phyloP scores from a whole-genome alignment of 2,329 filamentous ascomycete species.

The Neonectria ditissima region DNA sequence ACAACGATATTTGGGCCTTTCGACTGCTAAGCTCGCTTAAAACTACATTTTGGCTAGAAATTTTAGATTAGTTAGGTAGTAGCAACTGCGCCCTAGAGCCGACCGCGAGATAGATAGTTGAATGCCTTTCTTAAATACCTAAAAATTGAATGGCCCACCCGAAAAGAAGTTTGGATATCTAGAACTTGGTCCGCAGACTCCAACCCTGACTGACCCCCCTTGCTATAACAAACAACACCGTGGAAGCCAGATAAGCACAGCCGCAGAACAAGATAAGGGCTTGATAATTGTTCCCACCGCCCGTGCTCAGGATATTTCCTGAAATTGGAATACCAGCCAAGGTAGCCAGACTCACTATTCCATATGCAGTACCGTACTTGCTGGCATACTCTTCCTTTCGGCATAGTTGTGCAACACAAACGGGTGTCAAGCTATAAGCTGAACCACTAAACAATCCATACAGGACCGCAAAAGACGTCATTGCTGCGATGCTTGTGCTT shows the following conservation, averaged over 20 bases:
- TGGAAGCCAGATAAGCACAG: slow-evolving; percentile 22
- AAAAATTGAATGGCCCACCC: no score
- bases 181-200: slow-evolving; percentile 2
- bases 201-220: slow-evolving; percentile 21
- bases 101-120: no score
- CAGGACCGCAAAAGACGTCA: slow-evolving; percentile 7
- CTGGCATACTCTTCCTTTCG: slow-evolving; percentile 27
- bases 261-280: slow-evolving; percentile 28
- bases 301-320: slow-evolving; percentile 9
- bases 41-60: no score
- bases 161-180: no score
- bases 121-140: no score
- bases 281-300: slow-evolving; percentile 18
- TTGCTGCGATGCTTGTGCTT: neutral
- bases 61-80: no score
- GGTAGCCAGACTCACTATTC: slow-evolving; percentile 30
- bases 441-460: slow-evolving; percentile 23
- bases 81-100: no score
- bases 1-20: no score
- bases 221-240: slow-evolving; percentile 21
- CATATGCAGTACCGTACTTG: slow-evolving; percentile 30
- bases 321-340: slow-evolving; percentile 28
- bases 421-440: slow-evolving; percentile 25
- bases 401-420: slow-evolving; percentile 29
- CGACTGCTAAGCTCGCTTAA: no score